Base-by-base conservation (phyloP, 2,329 filamentous ascomycete genomes). In the Aspergillus sp. region DNA sequence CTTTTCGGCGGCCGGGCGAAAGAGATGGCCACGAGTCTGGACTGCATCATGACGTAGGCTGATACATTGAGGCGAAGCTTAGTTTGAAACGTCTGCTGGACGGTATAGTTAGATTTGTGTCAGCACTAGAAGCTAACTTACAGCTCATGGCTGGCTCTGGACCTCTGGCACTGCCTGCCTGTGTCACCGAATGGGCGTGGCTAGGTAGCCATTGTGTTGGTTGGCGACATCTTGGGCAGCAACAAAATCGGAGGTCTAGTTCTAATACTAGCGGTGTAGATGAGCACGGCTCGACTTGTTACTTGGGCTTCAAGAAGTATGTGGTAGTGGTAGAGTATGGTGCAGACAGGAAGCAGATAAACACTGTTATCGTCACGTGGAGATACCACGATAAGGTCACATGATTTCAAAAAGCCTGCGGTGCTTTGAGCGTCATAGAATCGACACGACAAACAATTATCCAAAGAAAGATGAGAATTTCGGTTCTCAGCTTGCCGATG, bases 281-380 rank as follows among this genome's bases (percentile, higher is more conserved):
- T n/a, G 1, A 14, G 35, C 15, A 2, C 14, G 35, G 12, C 15
- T 37, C 14, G 15, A 37, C 7, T 17, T 11, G 41, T 44, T 23
- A 31, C 27, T 11, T 31, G 27, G 27, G 27, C 27, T 31, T 31
- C 27, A 31, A 31, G 27, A 31, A 11, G 27, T 9, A 31, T 31
- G 27, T 31, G 27, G 27, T 31, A 31, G 27, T 31, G 27, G 9
- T 31, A 11, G 27, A 31, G 41, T 44, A 19, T 19, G 7, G n/a
- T 3, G 24, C 44, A 46, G 45, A 5, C 9, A 4, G 14, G 24
- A 31, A 19, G 27, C 11, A 17, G n/a, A 51, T 37, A 51, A 27
- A 51, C 24, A 27, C 3, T 14, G 7, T 44, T 55, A 49, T 49
- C 53, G 9, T 44, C 53, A 55, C 46, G 46, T 48, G 53, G 24